A percentile compares a stretch with the other conserved stretches of the same genome.
Evolutionary conservation across 2,329 filamentous ascomycete genomes (phyloP).

Genomic region (Penicillium sp.): DNA sequence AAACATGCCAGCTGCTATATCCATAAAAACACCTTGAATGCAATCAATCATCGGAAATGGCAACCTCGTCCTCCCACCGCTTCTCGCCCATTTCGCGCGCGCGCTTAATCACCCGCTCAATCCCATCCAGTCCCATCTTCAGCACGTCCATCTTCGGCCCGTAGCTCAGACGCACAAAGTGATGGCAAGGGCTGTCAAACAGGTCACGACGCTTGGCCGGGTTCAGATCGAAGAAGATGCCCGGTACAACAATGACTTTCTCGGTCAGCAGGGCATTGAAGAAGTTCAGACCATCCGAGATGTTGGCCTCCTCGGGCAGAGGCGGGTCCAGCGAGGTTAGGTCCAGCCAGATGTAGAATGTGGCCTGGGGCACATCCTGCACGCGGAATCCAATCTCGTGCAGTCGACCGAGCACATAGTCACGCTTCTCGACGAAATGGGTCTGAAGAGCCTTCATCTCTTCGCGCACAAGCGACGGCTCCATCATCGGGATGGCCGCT

Average conservation of each 20-base stretch:
- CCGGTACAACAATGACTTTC: slow-evolving; percentile 93
- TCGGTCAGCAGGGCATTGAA: slow-evolving; percentile 89
- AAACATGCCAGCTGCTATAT: too few species aligned
- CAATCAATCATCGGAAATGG: slow-evolving; percentile 31
- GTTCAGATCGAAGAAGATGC: slow-evolving; percentile 97
- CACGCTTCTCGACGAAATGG: slow-evolving; percentile 89
- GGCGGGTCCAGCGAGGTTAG: slow-evolving; percentile 45
- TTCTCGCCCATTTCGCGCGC: slow-evolving; percentile 30
- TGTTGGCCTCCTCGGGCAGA: slow-evolving; percentile 58
- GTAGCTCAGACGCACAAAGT: slow-evolving; percentile 80
- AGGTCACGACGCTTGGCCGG: slow-evolving; percentile 81
- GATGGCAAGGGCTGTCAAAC: slow-evolving; percentile 91
- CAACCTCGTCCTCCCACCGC: slow-evolving; percentile 35
- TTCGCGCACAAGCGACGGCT: slow-evolving; percentile 67
- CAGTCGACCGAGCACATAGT: slow-evolving; percentile 78
- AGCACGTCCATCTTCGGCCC: slow-evolving; percentile 75
- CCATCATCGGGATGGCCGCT: slow-evolving; percentile 87
- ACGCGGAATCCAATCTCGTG: slow-evolving; percentile 81
- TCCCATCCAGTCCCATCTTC: slow-evolving; percentile 73
- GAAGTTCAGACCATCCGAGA: slow-evolving; percentile 92
- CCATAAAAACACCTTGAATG: too few species aligned
- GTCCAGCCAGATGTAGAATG: slow-evolving; percentile 85
- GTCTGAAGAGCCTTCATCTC: slow-evolving; percentile 87
- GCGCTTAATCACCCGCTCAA: slow-evolving; percentile 66
- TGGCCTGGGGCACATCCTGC: slow-evolving; percentile 77